Conservation (phyloP, 176 grass and related monocot genomes). For the Hyparrhenia diplandra region DNA sequence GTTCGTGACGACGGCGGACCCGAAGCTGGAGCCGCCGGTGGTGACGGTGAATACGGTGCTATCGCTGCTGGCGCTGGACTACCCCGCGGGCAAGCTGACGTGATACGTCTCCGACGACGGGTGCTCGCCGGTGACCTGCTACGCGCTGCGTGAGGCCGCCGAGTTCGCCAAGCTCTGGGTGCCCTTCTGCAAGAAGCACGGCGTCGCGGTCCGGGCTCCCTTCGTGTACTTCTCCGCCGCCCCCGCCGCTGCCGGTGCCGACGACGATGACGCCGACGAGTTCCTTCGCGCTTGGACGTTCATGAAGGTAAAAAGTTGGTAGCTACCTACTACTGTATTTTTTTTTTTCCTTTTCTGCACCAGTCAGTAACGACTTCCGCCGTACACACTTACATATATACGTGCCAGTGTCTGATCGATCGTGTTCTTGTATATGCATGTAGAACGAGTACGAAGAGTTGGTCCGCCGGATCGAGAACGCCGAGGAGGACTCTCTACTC, state of each 20-base stretch:
- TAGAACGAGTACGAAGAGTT: conserved; percentile 52
- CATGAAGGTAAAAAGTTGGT: conserved; percentile 38
- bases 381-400: too few species aligned
- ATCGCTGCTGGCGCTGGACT: conserved; percentile 56
- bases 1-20: conserved; percentile 63
- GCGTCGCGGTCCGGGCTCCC: conserved; percentile 24
- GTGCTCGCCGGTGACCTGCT: conserved; percentile 39
- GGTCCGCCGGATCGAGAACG: conserved; percentile 29
- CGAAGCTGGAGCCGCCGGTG: conserved; percentile 41
- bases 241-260: not conserved
- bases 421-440: not conserved
- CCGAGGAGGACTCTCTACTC: conserved; percentile 13
- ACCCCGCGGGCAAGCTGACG: conserved; percentile 41
- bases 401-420: not conserved
- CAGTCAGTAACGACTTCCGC: too few species aligned
- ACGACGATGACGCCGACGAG: not conserved
- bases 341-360: not conserved
- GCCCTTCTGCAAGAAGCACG: conserved; percentile 47
- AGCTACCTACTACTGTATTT: not conserved
- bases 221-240: conserved; percentile 47
- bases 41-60: conserved; percentile 62
- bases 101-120: conserved; percentile 75
- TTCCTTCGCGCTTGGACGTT: not conserved
- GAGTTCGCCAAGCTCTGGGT: conserved; percentile 51
- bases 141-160: conserved; percentile 32